phyloP scores from a whole-genome alignment of 1,139 yeast species.

The Pneumocystis canis region DNA sequence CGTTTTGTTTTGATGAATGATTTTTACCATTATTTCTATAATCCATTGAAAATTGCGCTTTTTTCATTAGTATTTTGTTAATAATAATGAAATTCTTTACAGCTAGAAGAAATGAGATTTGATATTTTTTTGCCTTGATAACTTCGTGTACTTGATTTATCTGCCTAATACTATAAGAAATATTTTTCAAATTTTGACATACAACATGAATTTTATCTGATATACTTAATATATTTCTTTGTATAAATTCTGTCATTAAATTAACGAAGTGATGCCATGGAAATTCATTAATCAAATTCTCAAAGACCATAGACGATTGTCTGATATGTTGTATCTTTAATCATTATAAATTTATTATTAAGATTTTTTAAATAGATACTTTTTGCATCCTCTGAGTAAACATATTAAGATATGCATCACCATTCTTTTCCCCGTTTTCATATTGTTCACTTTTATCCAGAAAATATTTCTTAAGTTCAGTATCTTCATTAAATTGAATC shows the following conservation, averaged over 20 bases:
- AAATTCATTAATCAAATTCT: neutral
- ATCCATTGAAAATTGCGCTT: neutral
- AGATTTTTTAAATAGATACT: neutral
- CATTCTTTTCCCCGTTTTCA: neutral
- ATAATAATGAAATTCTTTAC: neutral
- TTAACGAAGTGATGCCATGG: neutral
- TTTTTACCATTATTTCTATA: neutral
- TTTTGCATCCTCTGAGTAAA: neutral
- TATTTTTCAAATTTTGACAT: neutral
- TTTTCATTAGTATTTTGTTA: neutral
- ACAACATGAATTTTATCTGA: neutral
- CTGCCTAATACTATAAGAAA: neutral
- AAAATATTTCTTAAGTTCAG: neutral
- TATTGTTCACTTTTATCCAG: neutral
- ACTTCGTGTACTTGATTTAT: neutral
- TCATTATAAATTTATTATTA: neutral
- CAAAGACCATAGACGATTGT: neutral
- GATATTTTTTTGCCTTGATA: neutral
- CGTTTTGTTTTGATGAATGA: neutral
- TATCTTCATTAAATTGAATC: neutral
- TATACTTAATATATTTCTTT: neutral
- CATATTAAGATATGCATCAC: neutral
- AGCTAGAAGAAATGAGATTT: neutral
- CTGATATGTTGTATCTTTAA: neutral
- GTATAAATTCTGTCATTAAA: neutral